Conservation (phyloP, 2,329 filamentous ascomycete species). For the Venturiaceae sp. region DNA sequence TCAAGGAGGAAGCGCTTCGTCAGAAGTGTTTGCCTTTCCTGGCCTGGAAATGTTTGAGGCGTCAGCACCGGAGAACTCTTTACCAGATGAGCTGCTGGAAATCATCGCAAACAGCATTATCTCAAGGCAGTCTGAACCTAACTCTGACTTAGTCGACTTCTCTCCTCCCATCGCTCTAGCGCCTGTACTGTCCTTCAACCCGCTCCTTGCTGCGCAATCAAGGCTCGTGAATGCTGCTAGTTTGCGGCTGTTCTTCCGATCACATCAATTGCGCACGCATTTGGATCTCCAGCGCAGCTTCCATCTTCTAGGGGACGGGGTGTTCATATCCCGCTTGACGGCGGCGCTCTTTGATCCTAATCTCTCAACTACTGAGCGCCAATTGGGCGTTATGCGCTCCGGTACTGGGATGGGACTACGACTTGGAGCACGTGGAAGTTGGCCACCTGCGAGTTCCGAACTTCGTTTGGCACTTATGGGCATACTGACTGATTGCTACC, state of each 20-base stretch:
- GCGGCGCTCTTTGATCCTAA: slow-evolving; percentile 80
- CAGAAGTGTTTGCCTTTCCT: background rate
- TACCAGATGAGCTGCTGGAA: slow-evolving; percentile 20
- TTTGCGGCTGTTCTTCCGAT: slow-evolving; percentile 64
- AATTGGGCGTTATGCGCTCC: slow-evolving; percentile 56
- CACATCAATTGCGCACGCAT: slow-evolving; percentile 63
- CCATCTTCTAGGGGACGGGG: slow-evolving; percentile 74
- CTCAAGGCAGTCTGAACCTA: background rate
- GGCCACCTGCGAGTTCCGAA: slow-evolving; percentile 92
- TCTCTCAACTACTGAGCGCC: slow-evolving; percentile 67
- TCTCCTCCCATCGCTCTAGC: slow-evolving; percentile 45
- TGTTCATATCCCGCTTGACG: slow-evolving; percentile 71
- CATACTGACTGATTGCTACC: slow-evolving; percentile 67
- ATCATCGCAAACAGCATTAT: slow-evolving; percentile 15
- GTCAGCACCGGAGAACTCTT: slow-evolving; percentile 5
- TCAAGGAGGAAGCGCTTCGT: background rate
- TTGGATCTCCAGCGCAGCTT: slow-evolving; percentile 68
- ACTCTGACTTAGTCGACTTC: slow-evolving; percentile 15
- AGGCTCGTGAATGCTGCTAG: slow-evolving; percentile 68
- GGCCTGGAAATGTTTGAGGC: background rate
- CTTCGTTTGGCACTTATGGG: slow-evolving; percentile 83
- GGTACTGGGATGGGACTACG: slow-evolving; percentile 71
- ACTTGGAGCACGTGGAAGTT: slow-evolving; percentile 68
- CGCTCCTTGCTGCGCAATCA: slow-evolving; percentile 64
- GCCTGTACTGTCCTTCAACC: slow-evolving; percentile 65